Conservation (phyloP, 2,329 filamentous ascomycete species). For the Coleophoma cylindrospora region DNA sequence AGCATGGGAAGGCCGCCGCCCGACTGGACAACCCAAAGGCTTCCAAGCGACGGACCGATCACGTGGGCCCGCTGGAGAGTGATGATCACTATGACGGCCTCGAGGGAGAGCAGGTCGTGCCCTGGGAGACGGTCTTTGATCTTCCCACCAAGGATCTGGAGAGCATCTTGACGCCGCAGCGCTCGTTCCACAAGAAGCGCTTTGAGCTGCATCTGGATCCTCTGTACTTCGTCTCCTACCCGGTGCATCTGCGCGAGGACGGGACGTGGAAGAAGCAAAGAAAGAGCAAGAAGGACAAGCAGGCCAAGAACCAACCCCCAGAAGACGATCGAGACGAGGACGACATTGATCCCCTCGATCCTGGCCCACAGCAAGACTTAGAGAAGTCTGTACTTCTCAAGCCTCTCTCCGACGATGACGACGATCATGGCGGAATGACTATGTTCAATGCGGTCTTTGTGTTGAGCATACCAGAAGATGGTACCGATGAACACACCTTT, state of each 20-base stretch:
- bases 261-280: slow-evolving; percentile 70
- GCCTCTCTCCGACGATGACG: slow-evolving; percentile 16
- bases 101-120: slow-evolving; percentile 52
- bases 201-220: slow-evolving; percentile 82
- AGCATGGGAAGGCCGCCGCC: slow-evolving; percentile 23
- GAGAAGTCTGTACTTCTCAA: background rate
- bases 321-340: slow-evolving; percentile 5
- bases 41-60: slow-evolving; percentile 9
- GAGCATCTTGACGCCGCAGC: slow-evolving; percentile 71
- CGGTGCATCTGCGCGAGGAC: slow-evolving; percentile 75
- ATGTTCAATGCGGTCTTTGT: slow-evolving; percentile 99
- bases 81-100: slow-evolving; percentile 45
- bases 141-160: slow-evolving; percentile 74
- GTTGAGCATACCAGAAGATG: slow-evolving; percentile 68
- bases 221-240: slow-evolving; percentile 75
- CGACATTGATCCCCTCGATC: slow-evolving; percentile 20
- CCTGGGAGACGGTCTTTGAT: slow-evolving; percentile 70
- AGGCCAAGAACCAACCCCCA: slow-evolving; percentile 28
- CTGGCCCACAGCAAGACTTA: slow-evolving; percentile 11
- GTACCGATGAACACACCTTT: slow-evolving; percentile 54
- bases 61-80: slow-evolving; percentile 16
- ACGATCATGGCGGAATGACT: slow-evolving; percentile 53
- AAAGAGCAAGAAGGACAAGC: slow-evolving; percentile 30
- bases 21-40: slow-evolving; percentile 1
- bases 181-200: slow-evolving; percentile 71